Evolutionary conservation across 805 yeast genomes (phyloP), one percentile per base, ranked within the genome.

Genomic region (Starmerella geochares): DNA sequence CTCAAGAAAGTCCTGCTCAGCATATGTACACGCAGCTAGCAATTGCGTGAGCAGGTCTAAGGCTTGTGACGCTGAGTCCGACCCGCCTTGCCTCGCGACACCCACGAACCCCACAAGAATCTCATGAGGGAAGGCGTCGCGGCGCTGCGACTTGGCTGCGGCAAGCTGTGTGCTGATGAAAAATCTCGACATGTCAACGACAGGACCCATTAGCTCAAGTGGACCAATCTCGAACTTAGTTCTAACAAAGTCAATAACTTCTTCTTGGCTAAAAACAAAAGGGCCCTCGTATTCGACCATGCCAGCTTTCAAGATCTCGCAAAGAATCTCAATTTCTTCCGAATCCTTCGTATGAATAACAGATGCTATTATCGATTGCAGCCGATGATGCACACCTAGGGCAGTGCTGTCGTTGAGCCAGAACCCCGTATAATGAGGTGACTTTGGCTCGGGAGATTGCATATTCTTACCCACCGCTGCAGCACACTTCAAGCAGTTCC

Each of bases 391-490:
- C 17, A 80, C 36, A 3, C 13, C 5, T 14, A 20, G 13, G 6
- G 44, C 40, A 11, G 23, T 16, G 6, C 59, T 58, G 38, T 67
- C 62, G 6, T 63, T 60, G 9, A 61, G 55, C 58, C 68, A 62
- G 43, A 61, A 62, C 14, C 65, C 68, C 45, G 40, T 72, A 16
- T 20, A 8, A 10, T 31, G 32, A 4, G 25, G 8, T 9, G 23
- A 11, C 19, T 42, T 31, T 13, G 46, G 46, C 35, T 72, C 78
- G 0, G 85, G 80, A 2, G 75, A 64, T 45, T 77, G 76, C 59
- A 82, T 64, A 0, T 87, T 86, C 49, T 79, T 81, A 0, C 86
- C 92, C 3, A 86, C 67, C 47, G 81, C 84, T n/a, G 73, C 72
- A 0, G 86, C 63, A 59, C 86, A 83, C 13, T 75, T 66, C 23